These are phyloP conservation scores for Graphium sp. DNA, from an alignment of 2,329 filamentous ascomycete genomes.

Conservation along the genomic window DNA sequence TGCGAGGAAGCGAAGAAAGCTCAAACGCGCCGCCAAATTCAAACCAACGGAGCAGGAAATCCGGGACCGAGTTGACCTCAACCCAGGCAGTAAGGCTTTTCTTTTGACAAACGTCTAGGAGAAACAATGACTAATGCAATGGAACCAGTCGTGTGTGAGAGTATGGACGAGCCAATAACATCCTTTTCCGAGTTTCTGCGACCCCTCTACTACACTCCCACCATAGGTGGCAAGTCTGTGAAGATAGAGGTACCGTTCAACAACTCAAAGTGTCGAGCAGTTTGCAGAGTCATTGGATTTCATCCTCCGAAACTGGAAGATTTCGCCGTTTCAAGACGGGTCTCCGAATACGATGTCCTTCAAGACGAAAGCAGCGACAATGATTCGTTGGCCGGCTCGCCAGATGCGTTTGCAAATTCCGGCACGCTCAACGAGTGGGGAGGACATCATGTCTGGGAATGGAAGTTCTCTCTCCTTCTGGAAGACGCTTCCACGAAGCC, in stretches of 20 bases:
- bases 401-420: slow-evolving; percentile 9
- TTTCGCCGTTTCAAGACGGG: slow-evolving; percentile 39
- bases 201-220: slow-evolving; percentile 20
- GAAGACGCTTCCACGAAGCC: slow-evolving; percentile 39
- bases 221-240: slow-evolving; percentile 17
- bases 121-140: too few relatives aligned
- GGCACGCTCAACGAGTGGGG: slow-evolving; percentile 9
- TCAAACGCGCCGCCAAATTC: too few relatives aligned
- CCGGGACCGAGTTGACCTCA: slow-evolving; percentile 10
- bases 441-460: slow-evolving; percentile 45
- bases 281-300: slow-evolving; percentile 70
- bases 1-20: too few relatives aligned
- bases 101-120: too few relatives aligned
- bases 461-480: slow-evolving; percentile 66
- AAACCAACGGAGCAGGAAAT: too few relatives aligned
- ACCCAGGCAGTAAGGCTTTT: slow-evolving; percentile 11
- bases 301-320: slow-evolving; percentile 52
- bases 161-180: background rate
- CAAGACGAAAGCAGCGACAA: slow-evolving; percentile 20
- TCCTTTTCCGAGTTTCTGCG: slow-evolving; percentile 17
- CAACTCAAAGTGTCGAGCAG: slow-evolving; percentile 52
- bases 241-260: slow-evolving; percentile 48
- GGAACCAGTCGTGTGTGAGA: slow-evolving; percentile 13
- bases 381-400: slow-evolving; percentile 7
- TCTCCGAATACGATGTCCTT: slow-evolving; percentile 28